phyloP scores from a whole-genome alignment of 2,329 filamentous ascomycete genomes.

The Verticillium zaregamsianum region DNA sequence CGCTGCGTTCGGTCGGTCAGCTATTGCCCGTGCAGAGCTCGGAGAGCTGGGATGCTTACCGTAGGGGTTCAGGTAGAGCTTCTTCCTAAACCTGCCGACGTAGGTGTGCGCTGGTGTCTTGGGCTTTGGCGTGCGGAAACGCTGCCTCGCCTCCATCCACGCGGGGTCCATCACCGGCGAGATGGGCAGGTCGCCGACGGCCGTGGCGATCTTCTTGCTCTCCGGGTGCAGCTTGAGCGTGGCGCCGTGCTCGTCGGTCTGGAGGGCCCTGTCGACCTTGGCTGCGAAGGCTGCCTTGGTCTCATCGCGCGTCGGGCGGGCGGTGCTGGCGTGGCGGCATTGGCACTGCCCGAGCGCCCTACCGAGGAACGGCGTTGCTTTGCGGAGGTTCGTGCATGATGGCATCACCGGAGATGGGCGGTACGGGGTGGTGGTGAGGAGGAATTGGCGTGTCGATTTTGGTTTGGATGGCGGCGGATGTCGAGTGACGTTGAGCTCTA shows the following conservation, averaged over 20 bases:
- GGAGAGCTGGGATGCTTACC: constrained; percentile 37
- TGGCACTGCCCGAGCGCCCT: background rate
- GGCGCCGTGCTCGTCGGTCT: constrained; percentile 21
- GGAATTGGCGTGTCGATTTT: background rate
- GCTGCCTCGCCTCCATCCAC: constrained; percentile 40
- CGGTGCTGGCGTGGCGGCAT: constrained; percentile 1
- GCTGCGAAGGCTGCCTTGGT: constrained; percentile 2
- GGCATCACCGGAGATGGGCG: background rate
- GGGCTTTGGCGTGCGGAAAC: constrained; percentile 32
- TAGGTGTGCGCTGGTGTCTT: constrained; percentile 20
- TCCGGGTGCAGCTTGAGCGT: constrained; percentile 30
- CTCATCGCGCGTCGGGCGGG: background rate
- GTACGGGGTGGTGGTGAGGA: background rate
- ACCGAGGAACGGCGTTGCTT: background rate
- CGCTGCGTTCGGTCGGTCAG: constrained; percentile 36
- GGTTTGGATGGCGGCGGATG: background rate
- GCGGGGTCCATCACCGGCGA: constrained; percentile 51
- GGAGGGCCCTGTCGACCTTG: constrained; percentile 27
- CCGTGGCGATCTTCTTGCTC: constrained; percentile 40
- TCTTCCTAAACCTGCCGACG: constrained; percentile 47
- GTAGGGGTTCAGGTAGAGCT: constrained; percentile 59
- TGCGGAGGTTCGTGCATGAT: background rate
- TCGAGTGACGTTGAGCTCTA: background rate
- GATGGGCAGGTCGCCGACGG: constrained; percentile 42
- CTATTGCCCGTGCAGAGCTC: background rate